Percentiles rank a stretch among this genome's conserved stretches.
These are phyloP conservation scores for Plasmopara viticola DNA, from an alignment of 352 stramenopile genomes.

Conservation along the genomic window DNA sequence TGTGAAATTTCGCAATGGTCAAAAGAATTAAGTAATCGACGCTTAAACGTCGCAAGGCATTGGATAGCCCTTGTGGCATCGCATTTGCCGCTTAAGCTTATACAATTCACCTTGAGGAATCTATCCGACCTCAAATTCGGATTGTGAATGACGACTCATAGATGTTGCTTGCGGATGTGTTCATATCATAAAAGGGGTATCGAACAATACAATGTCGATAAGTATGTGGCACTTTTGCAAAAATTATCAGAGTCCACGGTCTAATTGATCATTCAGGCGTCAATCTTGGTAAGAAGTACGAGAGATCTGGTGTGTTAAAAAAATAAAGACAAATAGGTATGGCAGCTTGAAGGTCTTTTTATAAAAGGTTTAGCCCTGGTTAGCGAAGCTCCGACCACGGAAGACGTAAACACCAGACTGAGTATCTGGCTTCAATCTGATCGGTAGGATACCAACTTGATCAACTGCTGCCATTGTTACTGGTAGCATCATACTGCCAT, in stretches of 20 bases:
- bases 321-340: neutral
- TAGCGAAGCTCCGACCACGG: neutral
- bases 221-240: too few relatives aligned
- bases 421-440: neutral
- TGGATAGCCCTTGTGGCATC: too few relatives aligned
- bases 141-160: conserved; percentile 15
- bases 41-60: too few relatives aligned
- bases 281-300: too few relatives aligned
- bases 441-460: neutral
- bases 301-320: neutral
- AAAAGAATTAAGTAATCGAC: too few relatives aligned
- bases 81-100: too few relatives aligned
- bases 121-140: too few relatives aligned
- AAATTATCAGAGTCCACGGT: too few relatives aligned
- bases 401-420: neutral
- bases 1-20: too few relatives aligned
- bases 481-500: neutral
- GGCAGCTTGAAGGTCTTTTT: neutral
- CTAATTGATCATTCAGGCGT: too few relatives aligned
- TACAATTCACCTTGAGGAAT: too few relatives aligned
- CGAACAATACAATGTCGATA: too few relatives aligned
- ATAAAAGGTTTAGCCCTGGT: neutral
- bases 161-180: conserved; percentile 11
- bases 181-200: neutral
- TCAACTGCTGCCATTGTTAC: neutral